Percentiles rank a stretch among this genome's conserved stretches.
Evolutionary conservation across 805 yeast genomes (phyloP).

Genomic region (Wickerhamomyces ciferrii): DNA sequence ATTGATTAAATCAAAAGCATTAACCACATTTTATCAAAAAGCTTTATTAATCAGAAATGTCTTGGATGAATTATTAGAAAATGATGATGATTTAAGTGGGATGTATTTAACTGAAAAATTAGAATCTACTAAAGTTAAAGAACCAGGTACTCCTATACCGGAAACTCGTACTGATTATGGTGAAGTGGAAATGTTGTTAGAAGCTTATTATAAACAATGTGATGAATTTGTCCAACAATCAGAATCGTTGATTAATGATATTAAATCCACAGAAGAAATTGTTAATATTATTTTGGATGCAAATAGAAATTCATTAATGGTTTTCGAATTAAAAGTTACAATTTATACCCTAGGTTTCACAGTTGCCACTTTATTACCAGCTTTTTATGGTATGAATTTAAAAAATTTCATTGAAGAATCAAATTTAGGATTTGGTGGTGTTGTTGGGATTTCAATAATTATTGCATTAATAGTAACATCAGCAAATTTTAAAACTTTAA

Average conservation of each 20-base stretch:
- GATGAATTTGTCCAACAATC: constrained; percentile 93
- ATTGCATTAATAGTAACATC: constrained; percentile 52
- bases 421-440: constrained; percentile 53
- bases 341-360: constrained; percentile 83
- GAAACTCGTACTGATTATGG: constrained; percentile 38
- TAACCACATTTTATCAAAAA: constrained; percentile 72
- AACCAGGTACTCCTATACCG: constrained; percentile 1
- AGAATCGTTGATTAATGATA: constrained; percentile 75
- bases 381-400: constrained; percentile 85
- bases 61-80: constrained; percentile 77
- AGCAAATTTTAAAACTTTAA: constrained; percentile 50
- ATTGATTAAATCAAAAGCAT: constrained; percentile 64
- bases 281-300: constrained; percentile 89
- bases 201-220: constrained; percentile 85
- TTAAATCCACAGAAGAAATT: constrained; percentile 87
- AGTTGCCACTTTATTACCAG: constrained; percentile 79
- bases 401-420: constrained; percentile 75
- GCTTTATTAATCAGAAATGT: constrained; percentile 73
- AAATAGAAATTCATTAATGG: constrained; percentile 84
- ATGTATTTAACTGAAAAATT: constrained; percentile 62
- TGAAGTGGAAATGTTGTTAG: constrained; percentile 83
- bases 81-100: constrained; percentile 76
- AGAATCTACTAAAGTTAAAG: constrained; percentile 8
- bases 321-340: constrained; percentile 76
- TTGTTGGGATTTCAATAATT: constrained; percentile 44